These are phyloP conservation scores for Warburgia ugandensis DNA, from an alignment of 164 flowering plant species.

Conservation along the genomic window DNA sequence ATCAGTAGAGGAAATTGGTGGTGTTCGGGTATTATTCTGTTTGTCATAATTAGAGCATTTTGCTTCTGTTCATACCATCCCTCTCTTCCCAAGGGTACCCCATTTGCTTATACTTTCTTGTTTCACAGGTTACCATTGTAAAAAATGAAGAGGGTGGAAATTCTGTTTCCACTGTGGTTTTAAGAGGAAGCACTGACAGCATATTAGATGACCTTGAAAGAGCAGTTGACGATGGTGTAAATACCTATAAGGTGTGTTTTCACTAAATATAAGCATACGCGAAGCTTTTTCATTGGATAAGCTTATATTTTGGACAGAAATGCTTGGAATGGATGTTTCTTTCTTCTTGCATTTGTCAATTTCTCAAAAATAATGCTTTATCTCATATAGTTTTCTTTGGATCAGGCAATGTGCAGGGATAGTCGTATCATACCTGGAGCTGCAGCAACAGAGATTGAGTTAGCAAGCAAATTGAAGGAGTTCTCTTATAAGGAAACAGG, in stretches of 20 bases:
- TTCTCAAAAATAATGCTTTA: not conserved
- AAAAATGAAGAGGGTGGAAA: slow-evolving; percentile 95
- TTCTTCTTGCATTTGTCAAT: not conserved
- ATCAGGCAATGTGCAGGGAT: slow-evolving; percentile 91
- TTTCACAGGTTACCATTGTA: slow-evolving; percentile 69
- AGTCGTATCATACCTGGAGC: slow-evolving; percentile 91
- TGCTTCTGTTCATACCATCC: not conserved
- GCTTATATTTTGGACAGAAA: not conserved
- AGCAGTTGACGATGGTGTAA: slow-evolving; percentile 98
- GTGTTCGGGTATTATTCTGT: slow-evolving; percentile 49
- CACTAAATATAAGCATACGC: not conserved
- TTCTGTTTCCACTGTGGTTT: slow-evolving; percentile 71
- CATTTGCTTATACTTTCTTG: not conserved
- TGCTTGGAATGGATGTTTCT: not conserved
- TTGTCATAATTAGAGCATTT: not conserved
- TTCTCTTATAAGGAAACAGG: slow-evolving; percentile 86
- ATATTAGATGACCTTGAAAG: slow-evolving; percentile 98
- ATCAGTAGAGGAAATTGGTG: slow-evolving; percentile 96
- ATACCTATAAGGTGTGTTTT: slow-evolving; percentile 72
- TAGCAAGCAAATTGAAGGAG: slow-evolving; percentile 78
- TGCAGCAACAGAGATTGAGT: slow-evolving; percentile 96
- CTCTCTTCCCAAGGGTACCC: not conserved
- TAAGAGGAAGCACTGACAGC: slow-evolving; percentile 96
- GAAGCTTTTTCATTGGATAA: too few species aligned
- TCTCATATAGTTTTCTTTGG: slow-evolving; percentile 2